Base-by-base conservation (phyloP, 2,329 filamentous ascomycete species). In the Dothistroma pini region DNA sequence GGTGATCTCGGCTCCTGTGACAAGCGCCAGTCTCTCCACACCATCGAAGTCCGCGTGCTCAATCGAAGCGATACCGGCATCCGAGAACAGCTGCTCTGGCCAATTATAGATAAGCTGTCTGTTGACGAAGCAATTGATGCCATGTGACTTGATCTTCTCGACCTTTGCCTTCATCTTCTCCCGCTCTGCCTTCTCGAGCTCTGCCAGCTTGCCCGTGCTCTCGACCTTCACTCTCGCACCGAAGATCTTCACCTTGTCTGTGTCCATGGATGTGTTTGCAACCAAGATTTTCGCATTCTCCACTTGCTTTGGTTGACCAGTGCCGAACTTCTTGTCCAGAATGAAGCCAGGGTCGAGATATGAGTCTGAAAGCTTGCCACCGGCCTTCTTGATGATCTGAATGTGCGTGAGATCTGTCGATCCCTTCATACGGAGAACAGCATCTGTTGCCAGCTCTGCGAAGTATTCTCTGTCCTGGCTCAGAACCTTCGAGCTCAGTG, bases 111-210 rank as follows among this genome's bases (percentile, higher is more conserved):
- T 99, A 66, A 99, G 86, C 78, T 99, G 95, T 70, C 95, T 85
- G 85, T 99, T 99, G 78, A 99, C 96, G 78, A 99, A 99, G 83
- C 95, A 97, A 85, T 99, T 99, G 81, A 99, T 97, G 62, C 95
- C 95, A 74, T 99, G 95, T 52, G 91, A 85, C 85, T 97, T 99
- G 81, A 99, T 99, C 78, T 91, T 93, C 66, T 99, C 95, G 51
- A 99, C 95, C 85, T 99, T 99, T 68, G 90, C 89, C 84, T 93
- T 96, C 95, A 99, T 99, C 87, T 97, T 97, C 72, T 99, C 95
- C 72, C 91, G 89, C 82, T 97, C 95, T 6, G 95, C 95, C 84
- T 96, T 96, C 78, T 99, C 95, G 58, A 99, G 83, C 72, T 99
- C 95, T n/a, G 95, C 95, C 54, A 99, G 85, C 83, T 97, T 97